phyloP scores from a whole-genome alignment of 2,329 filamentous ascomycete genomes.

The Botrytis hyacinthi region DNA sequence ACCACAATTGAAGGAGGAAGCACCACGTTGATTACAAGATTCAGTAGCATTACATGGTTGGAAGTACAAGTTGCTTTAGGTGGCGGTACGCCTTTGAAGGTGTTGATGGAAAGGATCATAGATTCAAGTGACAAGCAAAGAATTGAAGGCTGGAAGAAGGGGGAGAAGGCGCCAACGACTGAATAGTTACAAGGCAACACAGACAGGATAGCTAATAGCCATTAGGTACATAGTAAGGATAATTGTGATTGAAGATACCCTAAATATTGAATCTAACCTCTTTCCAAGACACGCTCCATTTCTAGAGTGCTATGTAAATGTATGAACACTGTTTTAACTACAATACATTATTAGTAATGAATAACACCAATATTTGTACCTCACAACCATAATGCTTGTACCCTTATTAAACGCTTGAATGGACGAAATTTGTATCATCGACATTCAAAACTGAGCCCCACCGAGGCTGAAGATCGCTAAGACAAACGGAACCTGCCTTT shows the following conservation, averaged over 20 bases:
- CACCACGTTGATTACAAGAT: conserved; percentile 76
- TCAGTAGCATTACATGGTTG: conserved; percentile 73
- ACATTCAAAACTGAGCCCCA: conserved; percentile 6
- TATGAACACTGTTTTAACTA: not conserved
- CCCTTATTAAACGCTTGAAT: not conserved
- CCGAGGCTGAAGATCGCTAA: conserved; percentile 14
- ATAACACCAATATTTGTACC: not conserved
- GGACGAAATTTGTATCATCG: not conserved
- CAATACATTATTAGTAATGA: not conserved
- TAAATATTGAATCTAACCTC: conserved; percentile 19
- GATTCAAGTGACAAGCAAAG: conserved; percentile 66
- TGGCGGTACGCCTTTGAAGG: conserved; percentile 49
- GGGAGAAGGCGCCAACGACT: conserved; percentile 31
- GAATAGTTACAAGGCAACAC: conserved; percentile 26
- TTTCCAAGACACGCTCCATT: conserved; percentile 1
- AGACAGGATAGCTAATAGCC: conserved; percentile 23
- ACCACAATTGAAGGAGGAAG: conserved; percentile 68
- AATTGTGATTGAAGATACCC: conserved; percentile 28
- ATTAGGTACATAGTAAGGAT: conserved; percentile 24
- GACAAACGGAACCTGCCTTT: conserved; percentile 13
- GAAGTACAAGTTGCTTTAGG: conserved; percentile 55
- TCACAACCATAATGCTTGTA: not conserved
- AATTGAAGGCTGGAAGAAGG: conserved; percentile 63
- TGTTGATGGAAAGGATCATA: conserved; percentile 57
- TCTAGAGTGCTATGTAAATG: not conserved